Evolutionary conservation across 1,139 yeast genomes (phyloP), one percentile per base, ranked within the genome.

Genomic region (Scheffersomyces segobiensis): DNA sequence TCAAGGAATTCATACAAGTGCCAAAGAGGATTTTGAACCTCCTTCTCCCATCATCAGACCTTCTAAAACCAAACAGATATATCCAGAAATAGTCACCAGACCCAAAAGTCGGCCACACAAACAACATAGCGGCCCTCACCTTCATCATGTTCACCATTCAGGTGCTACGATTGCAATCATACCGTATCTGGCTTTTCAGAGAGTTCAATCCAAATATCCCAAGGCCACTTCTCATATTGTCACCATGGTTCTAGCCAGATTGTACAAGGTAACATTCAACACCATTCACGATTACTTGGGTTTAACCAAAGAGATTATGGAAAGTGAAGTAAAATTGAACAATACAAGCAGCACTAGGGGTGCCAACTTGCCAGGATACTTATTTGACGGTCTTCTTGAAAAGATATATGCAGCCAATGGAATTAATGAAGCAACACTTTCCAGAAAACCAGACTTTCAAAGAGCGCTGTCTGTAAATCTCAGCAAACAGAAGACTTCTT

Each of bases 201-300:
- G 90, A 58, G 83, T 95, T 53, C 89, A 91, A 17, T 70, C 78
- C 49, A 91, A 88, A 65, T 91, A 88, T 68, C 98, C 99, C 7
- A 86, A 90, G 63, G 91, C 97, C 0, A 89, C 97, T 0, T 91
- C 98, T 0, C 97, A 93, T 71, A 93, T 95, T 53, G 96, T 95
- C 8, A 97, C 96, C 63, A 93, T 95, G 85, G 92, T 95, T 19
- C 78, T 93, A 61, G 89, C 97, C 1, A 83, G 97, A 62, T 80
- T 95, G 58, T 92, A 92, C 70, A 84, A 96, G 65, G 98, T 95
- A 6, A 93, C 98, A 0, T 87, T 93, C 74, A 95, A 89, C 68
- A 91, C 98, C 0, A 91, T 96, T 14, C 96, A 93, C 69, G 84
- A 86, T 65, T 95, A 95, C 70, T 78, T 95, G 55, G 97, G 97